Percentiles rank a stretch among this genome's conserved stretches.
Conservation (phyloP, 495 filamentous ascomycete species). For the Aspergillus cristatus region DNA sequence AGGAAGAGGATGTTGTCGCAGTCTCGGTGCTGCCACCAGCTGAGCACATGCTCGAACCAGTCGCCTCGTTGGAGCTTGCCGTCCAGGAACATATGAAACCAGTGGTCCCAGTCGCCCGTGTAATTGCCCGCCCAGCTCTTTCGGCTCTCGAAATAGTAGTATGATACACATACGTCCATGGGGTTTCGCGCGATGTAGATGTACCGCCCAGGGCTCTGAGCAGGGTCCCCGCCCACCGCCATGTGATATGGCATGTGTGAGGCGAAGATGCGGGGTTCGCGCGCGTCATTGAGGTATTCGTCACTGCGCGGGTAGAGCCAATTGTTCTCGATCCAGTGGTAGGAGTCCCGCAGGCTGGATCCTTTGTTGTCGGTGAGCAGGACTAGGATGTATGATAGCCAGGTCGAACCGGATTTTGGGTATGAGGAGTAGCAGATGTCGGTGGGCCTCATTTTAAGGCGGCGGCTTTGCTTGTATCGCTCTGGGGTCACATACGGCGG, state of each 20-base stretch:
- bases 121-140: background rate
- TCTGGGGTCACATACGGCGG: background rate
- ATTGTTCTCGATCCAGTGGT: constrained; percentile 1
- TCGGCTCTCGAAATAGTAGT: constrained; percentile 1
- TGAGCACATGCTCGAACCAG: constrained; percentile 1
- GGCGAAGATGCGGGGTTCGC: background rate
- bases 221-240: background rate
- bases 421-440: constrained; percentile 1
- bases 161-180: background rate
- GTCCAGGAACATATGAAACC: background rate
- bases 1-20: background rate
- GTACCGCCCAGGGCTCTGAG: background rate
- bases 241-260: background rate
- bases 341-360: background rate
- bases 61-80: constrained; percentile 1
- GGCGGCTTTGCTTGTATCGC: background rate
- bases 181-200: constrained; percentile 4
- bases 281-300: background rate
- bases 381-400: background rate
- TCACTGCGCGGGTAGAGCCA: constrained; percentile 1
- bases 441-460: background rate
- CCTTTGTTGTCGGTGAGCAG: background rate
- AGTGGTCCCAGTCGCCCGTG: background rate
- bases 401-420: constrained; percentile 1
- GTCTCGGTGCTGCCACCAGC: constrained; percentile 2